phyloP scores from a whole-genome alignment of 306 rosid genomes.

The Cicer pinnatifidum region DNA sequence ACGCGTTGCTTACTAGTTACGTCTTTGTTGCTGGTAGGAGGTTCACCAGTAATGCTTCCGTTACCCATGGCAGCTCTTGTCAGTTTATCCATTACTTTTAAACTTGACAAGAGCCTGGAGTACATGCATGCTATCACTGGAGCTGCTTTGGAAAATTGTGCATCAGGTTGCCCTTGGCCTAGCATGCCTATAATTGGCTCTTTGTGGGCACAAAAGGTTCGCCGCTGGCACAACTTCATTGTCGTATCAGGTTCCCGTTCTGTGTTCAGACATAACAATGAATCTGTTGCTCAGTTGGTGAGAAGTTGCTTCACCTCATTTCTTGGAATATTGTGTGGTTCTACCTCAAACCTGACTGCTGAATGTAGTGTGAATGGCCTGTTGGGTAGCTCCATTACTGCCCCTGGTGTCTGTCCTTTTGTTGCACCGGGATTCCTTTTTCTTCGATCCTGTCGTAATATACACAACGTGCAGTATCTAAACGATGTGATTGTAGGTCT shows the following conservation, averaged over 20 bases:
- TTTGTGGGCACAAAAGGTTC: conserved; percentile 84
- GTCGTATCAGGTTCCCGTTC: conserved; percentile 71
- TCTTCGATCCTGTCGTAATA: conserved; percentile 64
- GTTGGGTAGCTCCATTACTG: conserved; percentile 57
- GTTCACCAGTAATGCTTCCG: conserved; percentile 65
- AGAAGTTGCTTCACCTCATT: conserved; percentile 77
- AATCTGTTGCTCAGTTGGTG: conserved; percentile 68
- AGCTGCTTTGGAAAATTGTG: conserved; percentile 73
- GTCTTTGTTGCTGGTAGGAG: conserved; percentile 53
- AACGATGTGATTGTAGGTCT: conserved; percentile 61
- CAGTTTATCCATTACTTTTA: conserved; percentile 82
- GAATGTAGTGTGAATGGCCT: conserved; percentile 69
- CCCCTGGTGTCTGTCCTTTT: conserved; percentile 47
- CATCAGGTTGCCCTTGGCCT: conserved; percentile 79
- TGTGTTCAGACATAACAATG: conserved; percentile 67
- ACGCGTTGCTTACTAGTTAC: conserved; percentile 31
- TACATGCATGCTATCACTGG: conserved; percentile 73
- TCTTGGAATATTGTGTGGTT: conserved; percentile 53
- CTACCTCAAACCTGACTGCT: conserved; percentile 51
- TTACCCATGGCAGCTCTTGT: conserved; percentile 87
- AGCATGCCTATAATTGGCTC: conserved; percentile 71
- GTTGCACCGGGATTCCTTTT: conserved; percentile 80
- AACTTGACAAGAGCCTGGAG: conserved; percentile 70
- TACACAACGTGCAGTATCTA: conserved; percentile 55
- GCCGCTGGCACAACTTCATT: conserved; percentile 84